Conservation (phyloP, 2,329 filamentous ascomycete species). For the Teratosphaeria pseudoeucalypti region DNA sequence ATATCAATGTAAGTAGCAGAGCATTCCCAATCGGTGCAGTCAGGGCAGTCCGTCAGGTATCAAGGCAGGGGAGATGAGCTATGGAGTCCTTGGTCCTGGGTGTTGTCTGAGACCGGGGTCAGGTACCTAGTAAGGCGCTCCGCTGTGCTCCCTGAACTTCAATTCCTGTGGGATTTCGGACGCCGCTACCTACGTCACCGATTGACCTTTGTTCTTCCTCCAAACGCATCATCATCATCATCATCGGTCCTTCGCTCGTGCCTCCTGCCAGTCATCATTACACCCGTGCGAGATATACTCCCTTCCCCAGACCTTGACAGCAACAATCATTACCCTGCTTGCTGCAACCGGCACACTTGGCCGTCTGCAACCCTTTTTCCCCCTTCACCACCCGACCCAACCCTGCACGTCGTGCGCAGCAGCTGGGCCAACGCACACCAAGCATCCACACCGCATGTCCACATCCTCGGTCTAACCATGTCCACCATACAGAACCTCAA, state of each 20-base stretch:
- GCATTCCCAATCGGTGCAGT: neutral
- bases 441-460: neutral
- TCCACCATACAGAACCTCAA: conserved; percentile 87
- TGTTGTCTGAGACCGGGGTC: neutral
- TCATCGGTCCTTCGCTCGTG: neutral
- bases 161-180: neutral
- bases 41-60: neutral
- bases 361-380: neutral
- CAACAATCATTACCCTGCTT: neutral
- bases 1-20: neutral
- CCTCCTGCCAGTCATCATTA: neutral
- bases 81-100: neutral
- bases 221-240: neutral
- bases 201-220: neutral
- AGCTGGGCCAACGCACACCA: neutral
- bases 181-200: neutral
- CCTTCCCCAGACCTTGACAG: neutral
- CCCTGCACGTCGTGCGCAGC: neutral
- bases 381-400: neutral
- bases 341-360: neutral
- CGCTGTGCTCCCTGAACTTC: neutral
- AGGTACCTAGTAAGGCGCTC: neutral
- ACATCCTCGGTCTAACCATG: conserved; percentile 34
- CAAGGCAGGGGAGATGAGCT: neutral
- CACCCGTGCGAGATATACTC: neutral